Conservation (phyloP, 371 early-diverging fungal species). For the Mucor ambiguus region DNA sequence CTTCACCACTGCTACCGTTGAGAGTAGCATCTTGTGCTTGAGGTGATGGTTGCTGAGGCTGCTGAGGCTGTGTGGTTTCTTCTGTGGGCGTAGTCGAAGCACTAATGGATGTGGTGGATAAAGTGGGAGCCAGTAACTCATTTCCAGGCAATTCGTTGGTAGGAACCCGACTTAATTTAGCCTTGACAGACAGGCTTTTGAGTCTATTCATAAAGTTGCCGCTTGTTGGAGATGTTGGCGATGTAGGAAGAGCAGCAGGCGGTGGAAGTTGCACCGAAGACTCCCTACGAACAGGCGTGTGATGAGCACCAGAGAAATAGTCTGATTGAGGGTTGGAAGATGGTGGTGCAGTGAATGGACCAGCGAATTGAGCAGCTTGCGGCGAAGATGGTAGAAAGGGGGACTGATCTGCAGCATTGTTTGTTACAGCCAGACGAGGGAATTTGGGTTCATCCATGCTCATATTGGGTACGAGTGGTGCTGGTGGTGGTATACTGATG, state of each 20-base stretch:
- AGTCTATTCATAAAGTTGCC: constrained; percentile 57
- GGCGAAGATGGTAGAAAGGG: constrained; percentile 28
- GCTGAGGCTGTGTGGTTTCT: constrained; percentile 1
- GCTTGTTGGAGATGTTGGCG: constrained; percentile 40
- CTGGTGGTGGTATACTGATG: constrained; percentile 10
- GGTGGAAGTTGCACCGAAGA: constrained; percentile 45
- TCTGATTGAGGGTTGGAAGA: constrained; percentile 37
- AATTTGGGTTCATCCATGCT: constrained; percentile 18
- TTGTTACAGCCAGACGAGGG: constrained; percentile 35
- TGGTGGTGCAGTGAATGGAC: constrained; percentile 52
- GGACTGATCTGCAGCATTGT: constrained; percentile 18
- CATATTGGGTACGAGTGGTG: neutral
- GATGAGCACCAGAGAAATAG: constrained; percentile 54
- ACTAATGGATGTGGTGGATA: neutral
- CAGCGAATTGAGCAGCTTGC: constrained; percentile 20
- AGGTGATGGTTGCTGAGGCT: neutral
- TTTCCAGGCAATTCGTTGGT: constrained; percentile 32
- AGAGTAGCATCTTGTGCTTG: constrained; percentile 2
- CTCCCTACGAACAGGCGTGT: constrained; percentile 20
- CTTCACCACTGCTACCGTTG: neutral
- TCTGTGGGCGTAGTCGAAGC: neutral
- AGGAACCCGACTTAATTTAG: constrained; percentile 48
- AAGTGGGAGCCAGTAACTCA: neutral
- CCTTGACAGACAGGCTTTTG: constrained; percentile 55
- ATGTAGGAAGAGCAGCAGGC: constrained; percentile 41